phyloP scores from a whole-genome alignment of 1,139 yeast genomes.

The Taiozyma onychis region DNA sequence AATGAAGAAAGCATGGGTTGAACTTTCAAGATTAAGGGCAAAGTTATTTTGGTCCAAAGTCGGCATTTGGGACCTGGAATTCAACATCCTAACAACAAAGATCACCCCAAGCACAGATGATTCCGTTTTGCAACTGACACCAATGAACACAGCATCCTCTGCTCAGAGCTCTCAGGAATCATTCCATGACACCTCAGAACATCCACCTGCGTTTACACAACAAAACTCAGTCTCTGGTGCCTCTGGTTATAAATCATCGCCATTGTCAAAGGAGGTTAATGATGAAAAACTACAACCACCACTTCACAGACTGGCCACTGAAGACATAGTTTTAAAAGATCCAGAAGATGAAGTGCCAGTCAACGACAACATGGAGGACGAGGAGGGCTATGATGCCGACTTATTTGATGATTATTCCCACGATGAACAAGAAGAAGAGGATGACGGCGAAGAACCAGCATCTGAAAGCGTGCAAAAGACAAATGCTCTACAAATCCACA shows the following conservation, averaged over 20 bases:
- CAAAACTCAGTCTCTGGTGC: neutral
- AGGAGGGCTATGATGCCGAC: constrained; percentile 10
- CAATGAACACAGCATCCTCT: constrained; percentile 3
- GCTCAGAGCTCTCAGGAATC: constrained; percentile 9
- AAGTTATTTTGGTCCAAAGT: constrained; percentile 80
- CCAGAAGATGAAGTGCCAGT: neutral
- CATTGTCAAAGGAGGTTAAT: constrained; percentile 11
- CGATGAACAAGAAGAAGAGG: constrained; percentile 12
- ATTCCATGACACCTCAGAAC: neutral
- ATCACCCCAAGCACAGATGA: constrained; percentile 27
- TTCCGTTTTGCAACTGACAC: constrained; percentile 4
- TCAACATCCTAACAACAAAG: constrained; percentile 25
- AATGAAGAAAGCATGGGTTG: constrained; percentile 49
- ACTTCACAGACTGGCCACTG: neutral
- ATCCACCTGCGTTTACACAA: neutral
- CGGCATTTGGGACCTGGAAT: constrained; percentile 45
- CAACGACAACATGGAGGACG: constrained; percentile 1
- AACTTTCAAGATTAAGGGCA: constrained; percentile 47
- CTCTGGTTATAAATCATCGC: constrained; percentile 13
- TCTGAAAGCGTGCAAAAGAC: constrained; percentile 1
- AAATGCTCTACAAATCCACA: constrained; percentile 11
- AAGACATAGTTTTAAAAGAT: constrained; percentile 1
- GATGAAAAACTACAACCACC: neutral
- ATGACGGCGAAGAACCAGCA: constrained; percentile 15
- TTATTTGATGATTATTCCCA: constrained; percentile 16